Conservation (phyloP, 352 stramenopile species). For the Pythium grandisporangium region DNA sequence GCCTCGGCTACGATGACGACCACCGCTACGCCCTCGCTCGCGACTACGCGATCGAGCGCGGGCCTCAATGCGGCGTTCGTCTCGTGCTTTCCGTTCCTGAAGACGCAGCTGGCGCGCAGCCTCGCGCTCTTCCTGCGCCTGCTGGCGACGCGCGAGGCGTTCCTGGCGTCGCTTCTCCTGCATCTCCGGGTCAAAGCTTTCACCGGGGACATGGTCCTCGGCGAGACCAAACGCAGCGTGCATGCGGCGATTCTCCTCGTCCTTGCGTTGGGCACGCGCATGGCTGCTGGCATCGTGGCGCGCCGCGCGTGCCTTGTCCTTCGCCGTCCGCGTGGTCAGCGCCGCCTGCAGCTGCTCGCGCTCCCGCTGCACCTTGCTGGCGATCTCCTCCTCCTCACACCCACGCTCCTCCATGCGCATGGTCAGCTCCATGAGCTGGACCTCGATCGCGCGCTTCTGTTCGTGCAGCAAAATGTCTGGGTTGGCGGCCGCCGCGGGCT, state of each 20-base stretch:
- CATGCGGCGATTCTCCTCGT: constrained; percentile 54
- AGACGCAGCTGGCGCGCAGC: constrained; percentile 17
- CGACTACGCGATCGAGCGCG: constrained; percentile 4
- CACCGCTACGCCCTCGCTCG: too few species aligned
- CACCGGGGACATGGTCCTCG: constrained; percentile 57
- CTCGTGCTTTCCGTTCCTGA: constrained; percentile 28
- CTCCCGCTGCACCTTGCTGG: constrained; percentile 45
- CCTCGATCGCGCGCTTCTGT: constrained; percentile 68
- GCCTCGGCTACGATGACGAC: not conserved
- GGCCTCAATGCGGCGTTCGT: constrained; percentile 7
- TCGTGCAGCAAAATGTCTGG: constrained; percentile 78
- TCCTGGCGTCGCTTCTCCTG: constrained; percentile 55
- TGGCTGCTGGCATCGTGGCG: constrained; percentile 23
- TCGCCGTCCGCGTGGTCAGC: constrained; percentile 7
- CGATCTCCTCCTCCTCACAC: constrained; percentile 58
- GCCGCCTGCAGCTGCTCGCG: constrained; percentile 39
- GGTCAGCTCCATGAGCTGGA: constrained; percentile 70
- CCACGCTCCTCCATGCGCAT: constrained; percentile 70
- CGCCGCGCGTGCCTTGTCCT: not conserved
- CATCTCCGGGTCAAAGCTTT: constrained; percentile 72
- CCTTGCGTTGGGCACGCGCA: constrained; percentile 44
- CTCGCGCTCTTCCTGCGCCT: constrained; percentile 43
- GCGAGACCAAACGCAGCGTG: constrained; percentile 67
- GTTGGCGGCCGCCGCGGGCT: constrained; percentile 29
- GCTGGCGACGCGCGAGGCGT: constrained; percentile 24